phyloP scores from a whole-genome alignment of 179 eudicot species.

The Heliamphora pulchella region DNA sequence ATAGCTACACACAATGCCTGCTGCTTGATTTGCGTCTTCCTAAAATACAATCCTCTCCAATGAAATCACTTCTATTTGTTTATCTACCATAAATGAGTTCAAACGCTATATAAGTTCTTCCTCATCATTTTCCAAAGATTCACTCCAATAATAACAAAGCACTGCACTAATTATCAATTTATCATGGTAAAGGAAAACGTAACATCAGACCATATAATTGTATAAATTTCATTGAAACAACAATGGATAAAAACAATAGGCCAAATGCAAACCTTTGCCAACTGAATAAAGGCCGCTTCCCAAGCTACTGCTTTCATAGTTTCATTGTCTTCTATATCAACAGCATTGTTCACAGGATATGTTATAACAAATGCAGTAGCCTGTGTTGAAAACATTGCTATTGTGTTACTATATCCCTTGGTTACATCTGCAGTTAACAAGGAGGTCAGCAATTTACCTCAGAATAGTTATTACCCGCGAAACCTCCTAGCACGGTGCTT shows the following conservation, averaged over 20 bases:
- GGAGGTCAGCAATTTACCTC: slow-evolving; percentile 50
- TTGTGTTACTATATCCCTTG: slow-evolving; percentile 3
- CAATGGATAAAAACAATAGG: neutral
- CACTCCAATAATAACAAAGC: neutral
- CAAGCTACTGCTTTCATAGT: slow-evolving; percentile 73
- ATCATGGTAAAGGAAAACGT: neutral
- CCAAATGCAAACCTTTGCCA: slow-evolving; percentile 60
- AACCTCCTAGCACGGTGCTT: slow-evolving; percentile 91
- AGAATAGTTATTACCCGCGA: slow-evolving; percentile 75
- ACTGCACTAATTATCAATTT: neutral
- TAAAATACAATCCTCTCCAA: neutral
- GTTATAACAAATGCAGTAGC: slow-evolving; percentile 94
- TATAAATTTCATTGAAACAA: slow-evolving; percentile 6
- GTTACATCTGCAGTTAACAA: slow-evolving; percentile 1
- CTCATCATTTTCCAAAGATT: neutral
- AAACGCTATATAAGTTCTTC: neutral
- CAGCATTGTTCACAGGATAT: slow-evolving; percentile 90
- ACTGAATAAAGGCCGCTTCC: slow-evolving; percentile 92
- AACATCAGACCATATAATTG: neutral
- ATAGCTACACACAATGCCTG: neutral
- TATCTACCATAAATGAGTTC: neutral
- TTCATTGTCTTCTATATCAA: slow-evolving; percentile 66
- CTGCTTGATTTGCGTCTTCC: neutral
- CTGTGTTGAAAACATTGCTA: slow-evolving; percentile 36
- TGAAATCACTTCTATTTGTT: neutral